Base-by-base conservation (phyloP, 208 protist species). In the Tritrichomonas musculus region DNA sequence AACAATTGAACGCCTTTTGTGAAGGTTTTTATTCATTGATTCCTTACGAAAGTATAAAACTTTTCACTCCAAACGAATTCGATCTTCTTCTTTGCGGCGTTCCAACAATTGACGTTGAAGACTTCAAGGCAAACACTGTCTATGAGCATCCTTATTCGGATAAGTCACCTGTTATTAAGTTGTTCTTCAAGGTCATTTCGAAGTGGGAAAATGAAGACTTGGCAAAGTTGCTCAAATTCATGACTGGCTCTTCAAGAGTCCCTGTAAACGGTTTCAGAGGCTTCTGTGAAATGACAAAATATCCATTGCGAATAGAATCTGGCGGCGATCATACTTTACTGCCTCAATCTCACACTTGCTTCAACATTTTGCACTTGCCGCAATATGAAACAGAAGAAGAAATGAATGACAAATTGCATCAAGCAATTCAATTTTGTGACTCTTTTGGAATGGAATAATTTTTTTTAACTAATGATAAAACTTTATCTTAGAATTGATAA, bases 1-100 rank as follows among this genome's bases (percentile, higher is more conserved):
- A 97, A 30, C 98, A 99, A 95, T 98, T 99, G 92, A 94, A 97
- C 39, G 96, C 96, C 49, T 98, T 99, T 94, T 95, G 98, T 3
- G 97, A 95, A 41, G 98, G 98, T 55, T 99, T 99, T 95, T 97
- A 98, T 95, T 96, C 98, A 27, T 96, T 99, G 47, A 97, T 99
- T 65, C 98, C 97, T 14, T 95, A 96, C 36, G 94, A 96, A 25
- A 94, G 98, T 41, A 97, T 99, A 49, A 94, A 94, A 66, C 96
- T 97, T 94, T 99, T 99, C 94, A 98, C 97, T 41, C 97, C 98
- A 94, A 95, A 98, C 72, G 98, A 99, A 94, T 95, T 99, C 36
- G 98, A 99, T 96, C 96, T 99, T 0, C 96, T 99, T 27, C 98
- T 99, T 64, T 98, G 97, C 80, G 98, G 98, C 80, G 95, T 98